phyloP scores from a whole-genome alignment of 805 yeast species.

The Barnettozyma botsteinii region DNA sequence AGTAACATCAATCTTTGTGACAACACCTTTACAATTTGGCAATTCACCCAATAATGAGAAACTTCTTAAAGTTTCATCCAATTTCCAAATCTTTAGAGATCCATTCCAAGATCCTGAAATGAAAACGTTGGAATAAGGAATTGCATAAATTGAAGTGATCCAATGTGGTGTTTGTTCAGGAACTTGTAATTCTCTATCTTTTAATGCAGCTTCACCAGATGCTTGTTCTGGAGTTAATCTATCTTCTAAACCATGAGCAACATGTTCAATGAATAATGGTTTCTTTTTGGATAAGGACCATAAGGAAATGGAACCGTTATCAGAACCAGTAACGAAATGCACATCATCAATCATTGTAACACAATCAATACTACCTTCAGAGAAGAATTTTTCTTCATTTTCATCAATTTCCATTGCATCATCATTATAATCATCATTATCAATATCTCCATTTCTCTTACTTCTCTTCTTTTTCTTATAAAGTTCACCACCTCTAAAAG shows the following conservation, averaged over 20 bases:
- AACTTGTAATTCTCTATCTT: slow-evolving; percentile 40
- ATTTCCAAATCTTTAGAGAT: slow-evolving; percentile 67
- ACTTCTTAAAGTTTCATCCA: slow-evolving; percentile 56
- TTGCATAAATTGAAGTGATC: slow-evolving; percentile 75
- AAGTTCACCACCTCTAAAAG: slow-evolving; percentile 85
- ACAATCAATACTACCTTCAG: slow-evolving; percentile 88
- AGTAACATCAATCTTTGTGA: slow-evolving; percentile 54
- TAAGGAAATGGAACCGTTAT: slow-evolving; percentile 82
- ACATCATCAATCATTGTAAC: slow-evolving; percentile 89
- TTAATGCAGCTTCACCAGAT: slow-evolving; percentile 42
- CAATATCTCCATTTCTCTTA: slow-evolving; percentile 21
- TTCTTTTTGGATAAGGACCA: slow-evolving; percentile 92
- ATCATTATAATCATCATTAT: slow-evolving; percentile 12
- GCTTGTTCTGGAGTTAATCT: slow-evolving; percentile 43
- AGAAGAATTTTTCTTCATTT: slow-evolving; percentile 37
- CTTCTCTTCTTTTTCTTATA: slow-evolving; percentile 33
- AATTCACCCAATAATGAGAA: slow-evolving; percentile 55
- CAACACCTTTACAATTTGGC: slow-evolving; percentile 60
- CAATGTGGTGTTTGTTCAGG: slow-evolving; percentile 76
- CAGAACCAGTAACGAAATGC: slow-evolving; percentile 91
- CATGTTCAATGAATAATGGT: slow-evolving; percentile 62
- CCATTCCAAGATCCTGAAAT: slow-evolving; percentile 90
- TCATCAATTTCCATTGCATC: slow-evolving; percentile 28
- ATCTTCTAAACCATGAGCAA: slow-evolving; percentile 71
- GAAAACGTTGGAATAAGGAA: slow-evolving; percentile 82